Conservation (phyloP, 1,284 basidiomycete species). For the Cutaneotrichosporon sp. region DNA sequence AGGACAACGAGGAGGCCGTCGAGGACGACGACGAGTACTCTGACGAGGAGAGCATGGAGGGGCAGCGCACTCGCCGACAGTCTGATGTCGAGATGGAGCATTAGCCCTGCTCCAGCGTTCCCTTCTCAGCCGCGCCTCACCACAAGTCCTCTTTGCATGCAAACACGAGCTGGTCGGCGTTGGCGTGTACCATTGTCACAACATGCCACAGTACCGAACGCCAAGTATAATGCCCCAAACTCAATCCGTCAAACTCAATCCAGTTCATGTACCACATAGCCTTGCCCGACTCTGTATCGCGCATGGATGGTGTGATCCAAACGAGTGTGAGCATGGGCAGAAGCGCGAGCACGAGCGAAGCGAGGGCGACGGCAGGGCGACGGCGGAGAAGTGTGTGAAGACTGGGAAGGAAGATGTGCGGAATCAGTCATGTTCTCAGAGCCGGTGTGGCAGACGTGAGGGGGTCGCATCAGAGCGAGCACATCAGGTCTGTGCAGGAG, state of each 20-base stretch:
- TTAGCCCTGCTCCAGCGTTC: not conserved
- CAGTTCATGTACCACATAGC: slow-evolving; percentile 18
- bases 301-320: slow-evolving; percentile 15
- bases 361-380: not conserved
- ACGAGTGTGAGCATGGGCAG: not conserved
- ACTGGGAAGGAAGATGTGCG: no score
- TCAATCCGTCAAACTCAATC: slow-evolving; percentile 5
- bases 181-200: slow-evolving; percentile 8
- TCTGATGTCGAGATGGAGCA: slow-evolving; percentile 52
- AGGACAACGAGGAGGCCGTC: slow-evolving; percentile 34
- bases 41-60: slow-evolving; percentile 49
- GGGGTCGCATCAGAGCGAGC: not conserved
- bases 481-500: no score
- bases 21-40: slow-evolving; percentile 50
- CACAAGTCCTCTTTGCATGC: not conserved
- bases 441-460: no score
- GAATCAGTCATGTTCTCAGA: not conserved
- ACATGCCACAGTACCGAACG: slow-evolving; percentile 15
- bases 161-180: not conserved
- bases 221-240: slow-evolving; percentile 18
- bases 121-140: not conserved
- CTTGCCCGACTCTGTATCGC: slow-evolving; percentile 18
- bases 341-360: not conserved
- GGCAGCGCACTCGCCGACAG: slow-evolving; percentile 46
- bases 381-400: no score